Conservation (phyloP, 176 grass and related monocot genomes). For the Pharus latifolius region DNA sequence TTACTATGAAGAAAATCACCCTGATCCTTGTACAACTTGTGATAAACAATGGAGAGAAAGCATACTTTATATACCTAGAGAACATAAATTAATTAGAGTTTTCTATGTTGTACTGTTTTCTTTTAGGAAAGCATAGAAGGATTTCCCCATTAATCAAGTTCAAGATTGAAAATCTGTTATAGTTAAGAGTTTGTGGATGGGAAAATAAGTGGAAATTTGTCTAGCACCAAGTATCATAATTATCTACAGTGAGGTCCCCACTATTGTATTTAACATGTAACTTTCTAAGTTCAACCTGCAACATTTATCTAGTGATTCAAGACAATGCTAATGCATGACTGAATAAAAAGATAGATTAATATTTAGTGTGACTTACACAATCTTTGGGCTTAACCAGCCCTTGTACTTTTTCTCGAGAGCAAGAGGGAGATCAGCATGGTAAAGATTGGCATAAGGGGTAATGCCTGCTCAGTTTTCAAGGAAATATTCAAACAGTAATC, state of each 20-base stretch:
- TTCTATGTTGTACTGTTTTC: not conserved
- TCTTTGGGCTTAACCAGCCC: constrained; percentile 60
- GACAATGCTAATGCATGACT: not conserved
- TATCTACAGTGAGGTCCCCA: too few species aligned
- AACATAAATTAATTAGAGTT: not conserved
- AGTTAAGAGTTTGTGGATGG: not conserved
- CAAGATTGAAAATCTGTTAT: not conserved
- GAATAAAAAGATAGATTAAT: not conserved
- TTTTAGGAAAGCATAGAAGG: not conserved
- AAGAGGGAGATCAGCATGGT: constrained; percentile 63
- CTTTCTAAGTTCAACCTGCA: too few species aligned
- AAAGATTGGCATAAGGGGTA: constrained; percentile 49
- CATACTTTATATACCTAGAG: constrained; percentile 9
- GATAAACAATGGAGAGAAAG: not conserved
- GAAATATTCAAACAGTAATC: constrained; percentile 1
- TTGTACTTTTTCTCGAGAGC: constrained; percentile 64
- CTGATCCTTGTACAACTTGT: not conserved
- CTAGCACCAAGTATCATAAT: too few species aligned
- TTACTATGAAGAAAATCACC: not conserved
- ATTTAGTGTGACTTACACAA: constrained; percentile 44
- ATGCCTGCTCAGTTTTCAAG: constrained; percentile 40
- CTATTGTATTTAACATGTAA: too few species aligned
- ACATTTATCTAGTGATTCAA: not conserved
- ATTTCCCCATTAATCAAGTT: not conserved
- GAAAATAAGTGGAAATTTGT: not conserved